Conservation (phyloP, 768 basidiomycete genomes). For the Lactifluus rugatus region DNA sequence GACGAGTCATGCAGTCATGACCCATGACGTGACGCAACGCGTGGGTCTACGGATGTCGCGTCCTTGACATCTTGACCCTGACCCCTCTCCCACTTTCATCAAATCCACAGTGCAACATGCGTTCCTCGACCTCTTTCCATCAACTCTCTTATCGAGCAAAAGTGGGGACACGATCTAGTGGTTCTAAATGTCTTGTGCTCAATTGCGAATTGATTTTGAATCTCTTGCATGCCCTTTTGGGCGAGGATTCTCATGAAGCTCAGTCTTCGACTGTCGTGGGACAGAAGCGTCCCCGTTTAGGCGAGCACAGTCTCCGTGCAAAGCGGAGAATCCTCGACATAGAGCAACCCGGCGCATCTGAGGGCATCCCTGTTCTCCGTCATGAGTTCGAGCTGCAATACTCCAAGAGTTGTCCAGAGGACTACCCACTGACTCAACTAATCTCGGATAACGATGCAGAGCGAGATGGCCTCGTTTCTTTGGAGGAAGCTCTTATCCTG, state of each 20-base stretch:
- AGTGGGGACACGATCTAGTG: background rate
- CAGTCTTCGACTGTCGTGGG: background rate
- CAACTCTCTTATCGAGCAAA: slow-evolving; percentile 10
- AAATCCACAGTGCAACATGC: background rate
- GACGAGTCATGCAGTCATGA: no score
- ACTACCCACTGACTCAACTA: background rate
- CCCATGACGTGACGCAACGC: no score
- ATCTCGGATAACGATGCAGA: slow-evolving; percentile 15
- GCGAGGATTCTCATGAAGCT: background rate
- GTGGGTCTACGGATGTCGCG: slow-evolving; percentile 1
- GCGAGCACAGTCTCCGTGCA: background rate
- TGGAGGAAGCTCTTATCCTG: slow-evolving; percentile 8
- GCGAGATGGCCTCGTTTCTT: background rate
- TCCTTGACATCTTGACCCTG: background rate
- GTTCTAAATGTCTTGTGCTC: slow-evolving; percentile 2
- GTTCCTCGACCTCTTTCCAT: slow-evolving; percentile 11
- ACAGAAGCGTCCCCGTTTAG: slow-evolving; percentile 8
- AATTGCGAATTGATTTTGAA: slow-evolving; percentile 5
- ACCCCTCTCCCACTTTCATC: background rate
- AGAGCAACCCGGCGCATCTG: background rate
- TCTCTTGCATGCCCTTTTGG: slow-evolving; percentile 1
- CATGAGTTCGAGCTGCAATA: slow-evolving; percentile 15
- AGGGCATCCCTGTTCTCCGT: slow-evolving; percentile 5
- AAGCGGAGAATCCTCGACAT: slow-evolving; percentile 4
- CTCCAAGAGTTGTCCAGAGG: slow-evolving; percentile 1